Evolutionary conservation across 2,329 filamentous ascomycete genomes (phyloP).

Genomic region (Sporothrix dimorphospora): DNA sequence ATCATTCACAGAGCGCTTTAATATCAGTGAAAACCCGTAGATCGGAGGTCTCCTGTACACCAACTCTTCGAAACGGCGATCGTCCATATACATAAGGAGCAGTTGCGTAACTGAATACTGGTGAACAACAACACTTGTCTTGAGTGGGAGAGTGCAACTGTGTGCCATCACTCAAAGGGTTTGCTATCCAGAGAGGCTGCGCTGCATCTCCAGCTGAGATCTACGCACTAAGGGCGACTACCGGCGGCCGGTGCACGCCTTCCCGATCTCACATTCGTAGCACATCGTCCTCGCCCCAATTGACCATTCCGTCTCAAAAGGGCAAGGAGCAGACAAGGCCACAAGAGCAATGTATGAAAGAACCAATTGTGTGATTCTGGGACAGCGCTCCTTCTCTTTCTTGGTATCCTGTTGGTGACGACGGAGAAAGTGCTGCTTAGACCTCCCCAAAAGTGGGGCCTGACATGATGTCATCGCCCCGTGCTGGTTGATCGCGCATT

Average conservation of each 20-base stretch:
- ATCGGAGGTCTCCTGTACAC: background rate
- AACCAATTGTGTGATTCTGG: background rate
- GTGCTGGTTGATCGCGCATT: slow-evolving; percentile 16
- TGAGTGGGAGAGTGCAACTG: background rate
- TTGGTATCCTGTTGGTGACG: background rate
- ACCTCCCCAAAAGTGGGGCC: slow-evolving; percentile 22
- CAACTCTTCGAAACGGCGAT: too few species aligned
- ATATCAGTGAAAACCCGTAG: background rate
- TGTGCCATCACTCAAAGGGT: background rate
- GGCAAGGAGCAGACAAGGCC: background rate
- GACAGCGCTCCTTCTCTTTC: background rate
- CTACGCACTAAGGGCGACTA: background rate
- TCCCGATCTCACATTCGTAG: slow-evolving; percentile 7
- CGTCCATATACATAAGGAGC: too few species aligned
- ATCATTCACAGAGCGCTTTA: too few species aligned
- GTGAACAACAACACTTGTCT: background rate
- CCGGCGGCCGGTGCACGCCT: background rate
- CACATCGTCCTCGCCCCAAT: background rate
- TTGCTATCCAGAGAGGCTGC: background rate
- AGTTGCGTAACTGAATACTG: background rate
- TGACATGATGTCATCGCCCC: slow-evolving; percentile 28
- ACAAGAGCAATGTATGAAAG: background rate
- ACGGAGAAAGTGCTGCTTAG: slow-evolving; percentile 17
- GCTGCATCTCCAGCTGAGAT: background rate
- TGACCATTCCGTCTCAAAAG: slow-evolving; percentile 8